Conservation (phyloP, 2,329 filamentous ascomycete genomes). For the Clonostachys chloroleuca region DNA sequence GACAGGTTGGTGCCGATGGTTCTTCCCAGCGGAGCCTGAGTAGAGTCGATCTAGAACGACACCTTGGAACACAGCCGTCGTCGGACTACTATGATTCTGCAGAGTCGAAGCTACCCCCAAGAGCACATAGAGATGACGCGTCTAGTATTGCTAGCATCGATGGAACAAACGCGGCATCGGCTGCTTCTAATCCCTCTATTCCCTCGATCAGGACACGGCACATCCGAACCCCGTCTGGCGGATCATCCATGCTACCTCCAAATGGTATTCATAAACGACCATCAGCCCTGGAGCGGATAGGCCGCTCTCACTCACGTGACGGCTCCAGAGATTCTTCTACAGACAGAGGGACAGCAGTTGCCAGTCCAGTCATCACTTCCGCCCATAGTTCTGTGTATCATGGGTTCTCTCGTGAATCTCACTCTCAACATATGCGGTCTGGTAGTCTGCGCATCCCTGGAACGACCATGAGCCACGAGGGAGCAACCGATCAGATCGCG, state of each 20-base stretch:
- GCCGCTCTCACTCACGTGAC: slow-evolving; percentile 35
- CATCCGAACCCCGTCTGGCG: slow-evolving; percentile 22
- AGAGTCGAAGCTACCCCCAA: slow-evolving; percentile 25
- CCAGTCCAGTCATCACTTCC: slow-evolving; percentile 53
- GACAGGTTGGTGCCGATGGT: slow-evolving; percentile 36
- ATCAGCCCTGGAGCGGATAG: slow-evolving; percentile 52
- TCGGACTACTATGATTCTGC: slow-evolving; percentile 31
- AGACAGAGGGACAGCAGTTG: slow-evolving; percentile 51
- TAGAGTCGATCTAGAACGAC: slow-evolving; percentile 32
- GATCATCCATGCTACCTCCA: slow-evolving; percentile 27
- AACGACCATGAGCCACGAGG: slow-evolving; percentile 47
- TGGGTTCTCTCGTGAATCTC: slow-evolving; percentile 44
- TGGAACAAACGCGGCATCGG: slow-evolving; percentile 35
- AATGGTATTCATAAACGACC: slow-evolving; percentile 37
- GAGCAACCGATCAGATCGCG: slow-evolving; percentile 53
- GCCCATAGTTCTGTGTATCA: slow-evolving; percentile 55
- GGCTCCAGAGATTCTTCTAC: slow-evolving; percentile 55
- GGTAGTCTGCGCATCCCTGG: slow-evolving; percentile 49
- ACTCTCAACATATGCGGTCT: slow-evolving; percentile 37
- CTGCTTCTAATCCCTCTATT: slow-evolving; percentile 21
- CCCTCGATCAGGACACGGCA: slow-evolving; percentile 26
- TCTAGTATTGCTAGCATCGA: slow-evolving; percentile 37
- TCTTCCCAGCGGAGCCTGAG: slow-evolving; percentile 35
- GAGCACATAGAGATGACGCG: slow-evolving; percentile 34
- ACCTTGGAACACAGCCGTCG: slow-evolving; percentile 25